Evolutionary conservation across 805 yeast genomes (phyloP).

Genomic region (Wickerhamomyces ciferrii): DNA sequence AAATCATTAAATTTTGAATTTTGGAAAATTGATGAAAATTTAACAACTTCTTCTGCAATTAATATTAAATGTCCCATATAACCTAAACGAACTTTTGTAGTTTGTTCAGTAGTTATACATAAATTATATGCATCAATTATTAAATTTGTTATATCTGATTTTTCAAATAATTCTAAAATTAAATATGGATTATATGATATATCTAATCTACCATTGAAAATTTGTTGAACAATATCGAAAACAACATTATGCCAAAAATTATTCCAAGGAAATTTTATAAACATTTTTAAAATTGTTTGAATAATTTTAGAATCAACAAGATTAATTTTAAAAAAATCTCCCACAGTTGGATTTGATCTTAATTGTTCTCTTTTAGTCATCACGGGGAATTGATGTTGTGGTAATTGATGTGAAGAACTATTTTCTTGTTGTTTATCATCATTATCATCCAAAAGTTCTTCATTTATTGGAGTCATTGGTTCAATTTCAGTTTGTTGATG

Average conservation of each 20-base stretch:
- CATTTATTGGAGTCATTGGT: neutral
- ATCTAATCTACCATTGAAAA: slow-evolving; percentile 68
- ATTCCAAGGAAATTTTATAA: slow-evolving; percentile 75
- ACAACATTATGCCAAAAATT: slow-evolving; percentile 83
- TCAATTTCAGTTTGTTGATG: slow-evolving; percentile 10
- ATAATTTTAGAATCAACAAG: slow-evolving; percentile 61
- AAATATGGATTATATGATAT: slow-evolving; percentile 68
- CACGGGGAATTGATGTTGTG: neutral
- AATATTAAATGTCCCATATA: slow-evolving; percentile 95
- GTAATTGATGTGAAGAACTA: neutral
- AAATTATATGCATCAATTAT: slow-evolving; percentile 61
- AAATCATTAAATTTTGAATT: slow-evolving; percentile 19
- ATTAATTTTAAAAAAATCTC: slow-evolving; percentile 67
- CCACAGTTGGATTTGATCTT: slow-evolving; percentile 56
- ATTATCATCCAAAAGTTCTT: neutral
- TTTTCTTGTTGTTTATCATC: neutral
- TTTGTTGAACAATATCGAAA: slow-evolving; percentile 78
- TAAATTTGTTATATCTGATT: slow-evolving; percentile 51
- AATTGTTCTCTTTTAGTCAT: slow-evolving; percentile 23
- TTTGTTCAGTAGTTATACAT: slow-evolving; percentile 56
- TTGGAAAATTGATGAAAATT: slow-evolving; percentile 47
- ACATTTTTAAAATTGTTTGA: slow-evolving; percentile 56
- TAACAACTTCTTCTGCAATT: slow-evolving; percentile 94
- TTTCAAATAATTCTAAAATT: slow-evolving; percentile 56
- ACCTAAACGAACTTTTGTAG: slow-evolving; percentile 70